Conservation (phyloP, 495 filamentous ascomycete genomes). For the Aspergillus saccharolyticus region DNA sequence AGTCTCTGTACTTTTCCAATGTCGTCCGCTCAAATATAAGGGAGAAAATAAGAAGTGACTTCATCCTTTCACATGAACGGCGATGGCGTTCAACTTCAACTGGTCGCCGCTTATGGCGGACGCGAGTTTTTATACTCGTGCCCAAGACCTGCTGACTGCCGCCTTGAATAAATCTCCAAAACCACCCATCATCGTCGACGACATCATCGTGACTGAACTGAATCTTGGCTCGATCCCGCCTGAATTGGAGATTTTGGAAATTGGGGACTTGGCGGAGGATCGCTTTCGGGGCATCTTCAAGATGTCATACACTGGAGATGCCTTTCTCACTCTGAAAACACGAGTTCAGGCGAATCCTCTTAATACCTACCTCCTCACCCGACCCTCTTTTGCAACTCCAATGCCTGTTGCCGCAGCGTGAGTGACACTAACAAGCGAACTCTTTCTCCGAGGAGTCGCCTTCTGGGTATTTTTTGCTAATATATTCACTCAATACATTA, state of each 20-base stretch:
- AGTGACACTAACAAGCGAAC: constrained; percentile 15
- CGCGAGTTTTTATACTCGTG: constrained; percentile 80
- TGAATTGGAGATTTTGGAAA: constrained; percentile 91
- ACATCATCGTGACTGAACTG: constrained; percentile 96
- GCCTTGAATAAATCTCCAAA: constrained; percentile 98
- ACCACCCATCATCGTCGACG: constrained; percentile 97
- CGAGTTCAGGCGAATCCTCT: constrained; percentile 96
- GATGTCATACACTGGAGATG: constrained; percentile 95
- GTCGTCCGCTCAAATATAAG: neutral
- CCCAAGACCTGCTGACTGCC: constrained; percentile 87
- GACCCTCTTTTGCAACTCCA: constrained; percentile 87
- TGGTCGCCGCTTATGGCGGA: constrained; percentile 98
- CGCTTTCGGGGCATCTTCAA: constrained; percentile 97
- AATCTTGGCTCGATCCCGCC: constrained; percentile 91
- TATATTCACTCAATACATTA: constrained; percentile 5
- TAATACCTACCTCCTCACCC: constrained; percentile 89
- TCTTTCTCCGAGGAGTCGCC: neutral
- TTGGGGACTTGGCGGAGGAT: constrained; percentile 95
- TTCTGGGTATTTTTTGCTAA: constrained; percentile 11
- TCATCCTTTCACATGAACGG: constrained; percentile 31
- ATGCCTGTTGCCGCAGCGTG: constrained; percentile 85
- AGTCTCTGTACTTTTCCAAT: neutral
- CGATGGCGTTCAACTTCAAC: constrained; percentile 99
- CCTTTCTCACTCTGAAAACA: constrained; percentile 88
- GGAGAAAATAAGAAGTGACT: constrained; percentile 6